These are phyloP conservation scores for Plasmodium yoelii DNA, from an alignment of 169 alveolate genomes.

Conservation along the genomic window DNA sequence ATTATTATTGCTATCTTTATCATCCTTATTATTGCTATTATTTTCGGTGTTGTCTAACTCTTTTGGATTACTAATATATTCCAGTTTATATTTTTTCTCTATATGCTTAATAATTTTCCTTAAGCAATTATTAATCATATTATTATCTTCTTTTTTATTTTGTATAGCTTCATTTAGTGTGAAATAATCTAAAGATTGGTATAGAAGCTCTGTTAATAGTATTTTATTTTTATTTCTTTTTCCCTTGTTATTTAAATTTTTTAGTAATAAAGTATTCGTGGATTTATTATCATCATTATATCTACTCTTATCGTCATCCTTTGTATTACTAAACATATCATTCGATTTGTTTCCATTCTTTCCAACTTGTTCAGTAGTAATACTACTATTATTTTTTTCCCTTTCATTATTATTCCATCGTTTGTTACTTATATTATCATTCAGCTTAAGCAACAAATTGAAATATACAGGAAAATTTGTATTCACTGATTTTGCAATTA, in stretches of 20 bases:
- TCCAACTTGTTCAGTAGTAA: not conserved
- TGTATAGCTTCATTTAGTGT: conserved; percentile 38
- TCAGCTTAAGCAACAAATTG: conserved; percentile 21
- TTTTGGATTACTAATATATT: conserved; percentile 37
- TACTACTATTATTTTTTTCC: not conserved
- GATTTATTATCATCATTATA: not conserved
- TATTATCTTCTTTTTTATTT: conserved; percentile 5
- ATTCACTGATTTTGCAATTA: conserved; percentile 22
- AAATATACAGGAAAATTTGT: conserved; percentile 5
- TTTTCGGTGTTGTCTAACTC: not conserved
- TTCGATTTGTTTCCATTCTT: not conserved
- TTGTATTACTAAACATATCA: not conserved
- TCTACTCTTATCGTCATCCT: conserved; percentile 5
- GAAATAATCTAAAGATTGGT: conserved; percentile 46
- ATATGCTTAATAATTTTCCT: conserved; percentile 37
- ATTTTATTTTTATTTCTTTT: conserved; percentile 19
- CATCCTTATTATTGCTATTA: not conserved
- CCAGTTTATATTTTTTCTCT: conserved; percentile 40
- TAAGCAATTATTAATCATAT: conserved; percentile 36
- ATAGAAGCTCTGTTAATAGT: conserved; percentile 38
- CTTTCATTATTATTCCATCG: not conserved
- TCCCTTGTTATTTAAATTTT: conserved; percentile 28
- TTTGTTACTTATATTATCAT: not conserved
- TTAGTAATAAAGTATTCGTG: conserved; percentile 30
- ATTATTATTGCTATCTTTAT: conserved; percentile 16